These are phyloP conservation scores for Jasminum sambac DNA, from an alignment of 257 asterid species.

Conservation along the genomic window DNA sequence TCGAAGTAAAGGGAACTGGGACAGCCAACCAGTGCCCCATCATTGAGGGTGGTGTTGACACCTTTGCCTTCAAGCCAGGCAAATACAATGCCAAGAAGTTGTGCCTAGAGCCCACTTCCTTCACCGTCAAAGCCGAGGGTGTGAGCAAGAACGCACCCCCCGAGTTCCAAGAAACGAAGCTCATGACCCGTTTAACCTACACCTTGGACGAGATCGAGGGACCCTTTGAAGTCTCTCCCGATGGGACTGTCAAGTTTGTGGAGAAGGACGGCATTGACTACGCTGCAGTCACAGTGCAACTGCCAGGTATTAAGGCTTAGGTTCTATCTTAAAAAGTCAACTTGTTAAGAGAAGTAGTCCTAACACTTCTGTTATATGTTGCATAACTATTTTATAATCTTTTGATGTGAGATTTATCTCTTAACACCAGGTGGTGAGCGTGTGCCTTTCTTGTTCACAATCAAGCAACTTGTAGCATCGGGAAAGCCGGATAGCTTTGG, in stretches of 20 bases:
- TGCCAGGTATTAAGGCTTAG: slow-evolving; percentile 34
- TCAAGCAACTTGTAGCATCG: slow-evolving; percentile 90
- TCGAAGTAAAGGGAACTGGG: slow-evolving; percentile 93
- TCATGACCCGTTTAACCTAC: slow-evolving; percentile 97
- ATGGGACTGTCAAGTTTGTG: slow-evolving; percentile 79
- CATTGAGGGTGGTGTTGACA: slow-evolving; percentile 76
- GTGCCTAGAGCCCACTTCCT: slow-evolving; percentile 96
- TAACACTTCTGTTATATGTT: too few species aligned
- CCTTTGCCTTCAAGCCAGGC: slow-evolving; percentile 76
- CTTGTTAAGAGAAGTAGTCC: too few species aligned
- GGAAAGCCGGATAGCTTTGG: slow-evolving; percentile 73
- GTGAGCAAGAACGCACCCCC: slow-evolving; percentile 73
- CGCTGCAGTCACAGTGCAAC: slow-evolving; percentile 97
- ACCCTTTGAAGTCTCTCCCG: slow-evolving; percentile 80
- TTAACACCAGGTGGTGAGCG: slow-evolving; percentile 71
- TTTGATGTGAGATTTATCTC: too few species aligned
- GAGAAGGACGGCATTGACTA: slow-evolving; percentile 98
- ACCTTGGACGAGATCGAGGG: slow-evolving; percentile 97
- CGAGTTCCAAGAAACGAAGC: slow-evolving; percentile 92
- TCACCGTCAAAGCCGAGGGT: slow-evolving; percentile 95
- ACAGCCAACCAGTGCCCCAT: slow-evolving; percentile 99
- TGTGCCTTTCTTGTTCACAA: slow-evolving; percentile 91
- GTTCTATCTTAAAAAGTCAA: too few species aligned
- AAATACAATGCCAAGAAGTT: slow-evolving; percentile 83
- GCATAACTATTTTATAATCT: too few species aligned